Evolutionary conservation across 1,139 yeast genomes (phyloP).

Genomic region (Barnettozyma hawaiiensis): DNA sequence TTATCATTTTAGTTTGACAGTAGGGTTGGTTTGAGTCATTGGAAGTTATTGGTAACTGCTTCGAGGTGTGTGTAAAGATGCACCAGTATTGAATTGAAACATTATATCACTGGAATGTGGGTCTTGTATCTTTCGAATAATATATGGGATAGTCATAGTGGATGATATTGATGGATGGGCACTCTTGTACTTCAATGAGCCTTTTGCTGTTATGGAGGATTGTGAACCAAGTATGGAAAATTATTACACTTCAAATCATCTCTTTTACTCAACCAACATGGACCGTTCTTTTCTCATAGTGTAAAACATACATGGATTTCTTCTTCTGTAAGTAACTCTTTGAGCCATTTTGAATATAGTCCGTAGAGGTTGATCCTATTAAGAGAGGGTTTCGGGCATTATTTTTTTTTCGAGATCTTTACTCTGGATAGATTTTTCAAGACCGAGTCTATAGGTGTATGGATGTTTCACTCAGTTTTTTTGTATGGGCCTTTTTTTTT

Average conservation of each 20-base stretch:
- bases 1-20: no score
- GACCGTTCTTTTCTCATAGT: neutral
- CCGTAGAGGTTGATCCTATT: slow-evolving; percentile 12
- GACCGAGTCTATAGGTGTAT: slow-evolving; percentile 12
- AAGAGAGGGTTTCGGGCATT: neutral
- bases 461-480: slow-evolving; percentile 12
- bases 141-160: neutral
- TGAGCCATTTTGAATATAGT: slow-evolving; percentile 51
- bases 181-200: neutral
- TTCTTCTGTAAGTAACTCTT: slow-evolving; percentile 79
- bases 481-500: no score
- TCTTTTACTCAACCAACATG: neutral
- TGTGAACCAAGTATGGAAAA: neutral
- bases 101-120: no score
- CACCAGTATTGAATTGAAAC: no score
- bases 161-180: no score
- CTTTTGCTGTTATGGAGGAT: neutral
- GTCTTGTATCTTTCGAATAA: no score
- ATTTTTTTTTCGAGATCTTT: slow-evolving; percentile 1
- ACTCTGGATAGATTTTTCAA: slow-evolving; percentile 7
- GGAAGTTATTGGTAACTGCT: no score
- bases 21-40: no score
- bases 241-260: neutral
- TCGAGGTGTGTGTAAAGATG: no score
- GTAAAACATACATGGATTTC: slow-evolving; percentile 63